These are phyloP conservation scores for Sphaerostilbella broomeana DNA, from an alignment of 2,329 filamentous ascomycete genomes.

Conservation along the genomic window DNA sequence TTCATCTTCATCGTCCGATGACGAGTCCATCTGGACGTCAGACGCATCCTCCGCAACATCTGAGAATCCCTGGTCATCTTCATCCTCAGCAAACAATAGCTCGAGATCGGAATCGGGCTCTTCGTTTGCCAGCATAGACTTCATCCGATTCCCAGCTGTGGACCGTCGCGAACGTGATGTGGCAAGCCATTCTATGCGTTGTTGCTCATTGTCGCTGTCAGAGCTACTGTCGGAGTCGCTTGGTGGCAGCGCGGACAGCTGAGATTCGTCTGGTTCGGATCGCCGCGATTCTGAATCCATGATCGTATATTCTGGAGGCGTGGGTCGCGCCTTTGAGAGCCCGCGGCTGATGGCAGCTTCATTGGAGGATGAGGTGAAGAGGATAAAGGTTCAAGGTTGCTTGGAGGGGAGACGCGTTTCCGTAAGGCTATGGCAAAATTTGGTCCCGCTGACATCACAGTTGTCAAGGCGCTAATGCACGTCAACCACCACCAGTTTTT, in stretches of 20 bases:
- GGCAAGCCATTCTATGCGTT: conserved; percentile 60
- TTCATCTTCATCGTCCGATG: conserved; percentile 69
- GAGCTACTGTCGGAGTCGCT: conserved; percentile 17
- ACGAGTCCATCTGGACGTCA: conserved; percentile 81
- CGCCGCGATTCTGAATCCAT: conserved; percentile 26
- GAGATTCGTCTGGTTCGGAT: conserved; percentile 29
- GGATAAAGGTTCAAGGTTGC: neutral
- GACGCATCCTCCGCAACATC: conserved; percentile 61
- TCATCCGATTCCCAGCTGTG: conserved; percentile 80
- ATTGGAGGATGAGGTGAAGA: conserved; percentile 6
- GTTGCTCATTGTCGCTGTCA: conserved; percentile 23
- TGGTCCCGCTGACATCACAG: conserved; percentile 8
- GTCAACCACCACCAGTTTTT: too few relatives aligned
- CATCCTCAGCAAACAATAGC: conserved; percentile 68
- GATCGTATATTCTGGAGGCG: conserved; percentile 9
- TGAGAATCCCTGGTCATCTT: conserved; percentile 61
- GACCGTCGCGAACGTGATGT: conserved; percentile 68
- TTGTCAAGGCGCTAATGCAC: too few relatives aligned
- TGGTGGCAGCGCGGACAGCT: conserved; percentile 23
- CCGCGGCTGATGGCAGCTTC: conserved; percentile 3
- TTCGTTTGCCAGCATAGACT: conserved; percentile 68
- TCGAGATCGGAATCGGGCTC: conserved; percentile 64
- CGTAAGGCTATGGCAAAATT: conserved; percentile 3
- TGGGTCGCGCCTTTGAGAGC: too few relatives aligned
- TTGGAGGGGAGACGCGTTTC: conserved; percentile 8